Conservation (phyloP, 768 basidiomycete genomes). For the Lyophyllum atratum region DNA sequence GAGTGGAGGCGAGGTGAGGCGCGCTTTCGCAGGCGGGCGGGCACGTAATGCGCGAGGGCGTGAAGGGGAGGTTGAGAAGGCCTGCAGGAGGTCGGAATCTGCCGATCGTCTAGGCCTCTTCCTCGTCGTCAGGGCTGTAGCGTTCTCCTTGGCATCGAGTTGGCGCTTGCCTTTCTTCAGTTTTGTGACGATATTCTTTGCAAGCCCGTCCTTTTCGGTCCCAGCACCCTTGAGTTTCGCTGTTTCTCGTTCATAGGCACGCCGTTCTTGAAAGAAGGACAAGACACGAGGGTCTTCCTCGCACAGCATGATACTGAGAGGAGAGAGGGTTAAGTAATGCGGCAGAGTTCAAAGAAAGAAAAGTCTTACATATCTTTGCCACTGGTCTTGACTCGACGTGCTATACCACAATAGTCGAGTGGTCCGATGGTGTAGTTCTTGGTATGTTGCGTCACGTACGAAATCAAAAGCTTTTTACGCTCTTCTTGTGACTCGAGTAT, state of each 20-base stretch:
- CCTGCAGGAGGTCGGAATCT: no score
- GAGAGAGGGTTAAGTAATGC: neutral
- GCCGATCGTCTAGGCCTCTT: no score
- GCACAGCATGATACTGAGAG: neutral
- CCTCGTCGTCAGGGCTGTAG: no score
- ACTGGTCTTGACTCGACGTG: neutral
- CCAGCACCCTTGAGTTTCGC: neutral
- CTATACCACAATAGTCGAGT: neutral
- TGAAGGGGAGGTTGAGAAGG: no score
- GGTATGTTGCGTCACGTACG: neutral
- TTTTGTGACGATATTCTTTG: neutral
- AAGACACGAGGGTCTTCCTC: neutral
- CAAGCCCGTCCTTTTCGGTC: neutral
- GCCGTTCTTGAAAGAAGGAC: neutral
- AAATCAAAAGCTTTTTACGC: neutral
- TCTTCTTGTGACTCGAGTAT: neutral
- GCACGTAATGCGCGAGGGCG: no score
- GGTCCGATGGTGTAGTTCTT: neutral
- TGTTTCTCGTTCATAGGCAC: neutral
- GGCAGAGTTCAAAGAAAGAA: neutral
- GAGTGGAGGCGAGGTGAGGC: no score
- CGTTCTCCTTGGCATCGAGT: no score
- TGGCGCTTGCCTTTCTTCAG: neutral
- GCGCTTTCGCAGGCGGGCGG: no score
- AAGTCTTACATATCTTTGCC: neutral